Conservation (phyloP, 805 yeast species). For the Lachancea dasiensis region DNA sequence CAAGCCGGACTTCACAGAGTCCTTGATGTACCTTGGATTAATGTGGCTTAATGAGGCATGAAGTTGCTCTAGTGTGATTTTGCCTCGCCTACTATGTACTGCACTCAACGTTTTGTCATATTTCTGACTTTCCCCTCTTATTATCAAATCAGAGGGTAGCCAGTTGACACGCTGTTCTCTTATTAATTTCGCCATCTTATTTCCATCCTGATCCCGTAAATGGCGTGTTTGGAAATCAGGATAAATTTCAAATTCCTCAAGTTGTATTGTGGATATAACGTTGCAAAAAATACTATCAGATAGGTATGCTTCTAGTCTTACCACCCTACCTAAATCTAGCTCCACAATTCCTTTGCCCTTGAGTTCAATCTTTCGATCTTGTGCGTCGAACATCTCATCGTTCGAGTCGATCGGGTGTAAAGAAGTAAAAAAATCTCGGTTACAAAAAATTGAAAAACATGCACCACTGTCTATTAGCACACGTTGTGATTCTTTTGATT, state of each 20-base stretch:
- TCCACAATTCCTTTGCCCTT: not conserved
- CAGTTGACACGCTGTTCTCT: not conserved
- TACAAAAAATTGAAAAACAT: too few relatives aligned
- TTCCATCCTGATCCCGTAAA: not conserved
- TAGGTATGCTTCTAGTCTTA: not conserved
- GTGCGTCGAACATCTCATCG: too few relatives aligned
- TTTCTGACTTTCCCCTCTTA: too few relatives aligned
- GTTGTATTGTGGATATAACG: not conserved
- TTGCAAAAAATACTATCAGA: not conserved
- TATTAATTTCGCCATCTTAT: not conserved
- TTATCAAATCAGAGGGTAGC: not conserved
- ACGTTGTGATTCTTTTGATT: too few relatives aligned
- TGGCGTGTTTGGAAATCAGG: not conserved
- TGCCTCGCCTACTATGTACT: not conserved
- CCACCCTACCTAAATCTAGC: slow-evolving; percentile 3
- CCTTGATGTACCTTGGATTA: not conserved
- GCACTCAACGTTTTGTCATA: not conserved
- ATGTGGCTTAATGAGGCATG: not conserved
- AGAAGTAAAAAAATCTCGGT: too few relatives aligned
- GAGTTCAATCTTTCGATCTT: too few relatives aligned
- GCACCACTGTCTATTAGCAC: too few relatives aligned
- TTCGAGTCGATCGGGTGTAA: too few relatives aligned
- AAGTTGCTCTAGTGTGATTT: not conserved
- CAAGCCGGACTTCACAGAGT: not conserved
- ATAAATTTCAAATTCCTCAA: not conserved